Evolutionary conservation across 371 early-diverging fungal species (phyloP).

Genomic region (Coelomomyces lativittatus): DNA sequence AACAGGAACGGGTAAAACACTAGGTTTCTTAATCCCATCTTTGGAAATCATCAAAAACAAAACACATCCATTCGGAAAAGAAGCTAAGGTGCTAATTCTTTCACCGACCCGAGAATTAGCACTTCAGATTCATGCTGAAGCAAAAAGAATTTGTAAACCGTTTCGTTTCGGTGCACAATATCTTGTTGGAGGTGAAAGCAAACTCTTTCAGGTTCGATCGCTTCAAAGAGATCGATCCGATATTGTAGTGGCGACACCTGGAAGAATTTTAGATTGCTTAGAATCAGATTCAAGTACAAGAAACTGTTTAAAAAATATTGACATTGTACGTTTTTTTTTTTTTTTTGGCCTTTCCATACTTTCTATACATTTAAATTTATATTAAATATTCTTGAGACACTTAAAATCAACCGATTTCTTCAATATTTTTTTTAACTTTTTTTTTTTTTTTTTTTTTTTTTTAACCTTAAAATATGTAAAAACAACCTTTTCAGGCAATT

Average conservation of each 20-base stretch:
- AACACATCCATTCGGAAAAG: constrained; percentile 3
- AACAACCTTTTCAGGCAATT: no score
- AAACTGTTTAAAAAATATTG: constrained; percentile 32
- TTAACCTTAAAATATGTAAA: no score
- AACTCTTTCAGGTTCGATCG: constrained; percentile 34
- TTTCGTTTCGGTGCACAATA: constrained; percentile 51
- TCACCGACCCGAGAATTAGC: constrained; percentile 96
- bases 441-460: no score
- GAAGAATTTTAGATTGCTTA: constrained; percentile 73
- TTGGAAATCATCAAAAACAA: constrained; percentile 28
- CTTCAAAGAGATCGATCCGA: constrained; percentile 50
- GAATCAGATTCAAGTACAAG: constrained; percentile 36
- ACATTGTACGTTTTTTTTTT: no score
- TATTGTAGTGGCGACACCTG: constrained; percentile 89
- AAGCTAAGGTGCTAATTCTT: constrained; percentile 49
- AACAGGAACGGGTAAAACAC: constrained; percentile 95
- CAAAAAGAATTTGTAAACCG: constrained; percentile 39
- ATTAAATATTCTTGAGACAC: no score
- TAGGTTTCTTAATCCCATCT: constrained; percentile 70
- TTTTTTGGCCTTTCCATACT: no score
- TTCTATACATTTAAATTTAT: no score
- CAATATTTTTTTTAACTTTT: no score
- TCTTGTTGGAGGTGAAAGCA: constrained; percentile 76
- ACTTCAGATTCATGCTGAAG: constrained; percentile 75
- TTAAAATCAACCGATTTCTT: no score